Conservation (phyloP, 1,284 basidiomycete species). For the Xerocomus subilludens region DNA sequence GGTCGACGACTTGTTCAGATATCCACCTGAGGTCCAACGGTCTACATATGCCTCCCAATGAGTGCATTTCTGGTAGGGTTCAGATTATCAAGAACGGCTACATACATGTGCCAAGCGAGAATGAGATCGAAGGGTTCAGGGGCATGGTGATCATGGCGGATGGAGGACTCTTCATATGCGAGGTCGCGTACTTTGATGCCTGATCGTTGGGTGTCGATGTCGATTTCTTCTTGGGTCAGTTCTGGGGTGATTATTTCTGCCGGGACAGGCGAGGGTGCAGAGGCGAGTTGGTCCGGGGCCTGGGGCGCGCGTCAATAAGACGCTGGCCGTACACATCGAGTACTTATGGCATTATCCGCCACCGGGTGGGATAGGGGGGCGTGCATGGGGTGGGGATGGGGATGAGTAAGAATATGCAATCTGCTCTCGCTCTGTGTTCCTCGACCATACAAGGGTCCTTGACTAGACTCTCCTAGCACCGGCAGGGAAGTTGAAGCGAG, state of each 20-base stretch:
- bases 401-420: constrained; percentile 20
- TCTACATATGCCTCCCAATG: constrained; percentile 58
- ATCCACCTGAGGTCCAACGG: constrained; percentile 64
- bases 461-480: constrained; percentile 39
- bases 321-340: background rate
- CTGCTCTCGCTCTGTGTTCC: constrained; percentile 44
- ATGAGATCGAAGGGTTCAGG: constrained; percentile 60
- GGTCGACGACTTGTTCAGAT: constrained; percentile 55
- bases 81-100: constrained; percentile 46
- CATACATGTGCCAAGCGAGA: constrained; percentile 51
- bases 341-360: constrained; percentile 47
- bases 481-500: constrained; percentile 40
- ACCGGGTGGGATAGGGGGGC: constrained; percentile 16
- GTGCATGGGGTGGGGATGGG: constrained; percentile 24
- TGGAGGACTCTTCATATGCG: constrained; percentile 49
- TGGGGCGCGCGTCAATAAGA: constrained; percentile 21
- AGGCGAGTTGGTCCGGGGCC: constrained; percentile 32
- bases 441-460: constrained; percentile 37
- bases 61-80: constrained; percentile 53
- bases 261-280: constrained; percentile 54
- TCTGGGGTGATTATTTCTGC: constrained; percentile 57
- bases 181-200: constrained; percentile 68
- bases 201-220: constrained; percentile 49
- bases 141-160: constrained; percentile 36
- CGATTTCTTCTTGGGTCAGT: constrained; percentile 52